phyloP scores from a whole-genome alignment of 345 rosid genomes.

The Eucalyptus cloeziana region DNA sequence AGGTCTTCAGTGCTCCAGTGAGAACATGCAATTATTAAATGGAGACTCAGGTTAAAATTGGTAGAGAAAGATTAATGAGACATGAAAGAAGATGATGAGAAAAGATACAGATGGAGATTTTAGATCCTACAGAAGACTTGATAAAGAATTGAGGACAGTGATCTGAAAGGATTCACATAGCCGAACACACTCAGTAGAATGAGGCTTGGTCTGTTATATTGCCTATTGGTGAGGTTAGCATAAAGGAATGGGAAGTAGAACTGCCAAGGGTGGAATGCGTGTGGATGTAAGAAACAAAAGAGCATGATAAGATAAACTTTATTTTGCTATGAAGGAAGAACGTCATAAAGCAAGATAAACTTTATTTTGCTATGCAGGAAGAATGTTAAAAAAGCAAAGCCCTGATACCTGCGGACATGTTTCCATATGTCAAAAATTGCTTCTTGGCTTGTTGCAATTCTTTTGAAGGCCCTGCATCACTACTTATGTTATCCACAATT shows the following conservation, averaged over 20 bases:
- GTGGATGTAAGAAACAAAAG: neutral
- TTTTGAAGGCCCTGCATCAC: neutral
- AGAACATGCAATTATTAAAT: neutral
- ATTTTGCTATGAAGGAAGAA: neutral
- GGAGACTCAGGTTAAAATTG: neutral
- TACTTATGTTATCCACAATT: neutral
- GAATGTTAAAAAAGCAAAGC: neutral
- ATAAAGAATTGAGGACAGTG: neutral
- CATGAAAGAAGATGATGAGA: neutral
- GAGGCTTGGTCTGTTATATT: neutral
- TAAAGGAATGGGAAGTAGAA: neutral
- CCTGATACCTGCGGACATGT: neutral
- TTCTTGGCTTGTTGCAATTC: neutral
- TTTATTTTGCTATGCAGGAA: neutral
- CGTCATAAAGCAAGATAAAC: neutral
- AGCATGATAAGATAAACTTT: neutral
- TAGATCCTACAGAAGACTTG: neutral
- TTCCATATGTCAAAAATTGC: neutral
- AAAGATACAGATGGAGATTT: neutral
- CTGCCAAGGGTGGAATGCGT: neutral
- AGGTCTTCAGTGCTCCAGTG: neutral
- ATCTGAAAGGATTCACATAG: neutral
- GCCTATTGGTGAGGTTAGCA: neutral
- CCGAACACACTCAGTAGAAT: neutral
- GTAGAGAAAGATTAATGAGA: neutral